Conservation (phyloP, 2,329 filamentous ascomycete genomes). For the Pseudopyricularia cyperi region DNA sequence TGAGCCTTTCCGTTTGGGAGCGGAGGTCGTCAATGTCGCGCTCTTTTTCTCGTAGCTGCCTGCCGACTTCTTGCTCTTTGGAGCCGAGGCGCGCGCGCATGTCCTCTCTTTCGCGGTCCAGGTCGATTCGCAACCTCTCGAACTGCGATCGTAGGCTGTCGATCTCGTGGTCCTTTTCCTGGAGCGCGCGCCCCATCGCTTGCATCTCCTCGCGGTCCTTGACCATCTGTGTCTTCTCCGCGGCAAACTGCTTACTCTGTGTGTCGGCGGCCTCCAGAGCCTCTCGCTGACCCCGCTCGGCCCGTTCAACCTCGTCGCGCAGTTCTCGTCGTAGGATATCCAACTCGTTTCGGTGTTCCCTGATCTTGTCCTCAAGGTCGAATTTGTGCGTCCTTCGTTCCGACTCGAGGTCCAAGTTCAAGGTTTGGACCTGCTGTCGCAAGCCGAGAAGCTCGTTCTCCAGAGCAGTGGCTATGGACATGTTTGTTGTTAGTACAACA, state of each 20-base stretch:
- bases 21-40: slow-evolving; percentile 37
- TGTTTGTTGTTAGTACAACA: not conserved
- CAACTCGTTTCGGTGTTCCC: slow-evolving; percentile 40
- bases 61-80: slow-evolving; percentile 37
- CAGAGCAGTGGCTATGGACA: slow-evolving; percentile 18
- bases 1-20: slow-evolving; percentile 30
- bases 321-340: slow-evolving; percentile 38
- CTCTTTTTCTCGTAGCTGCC: slow-evolving; percentile 37
- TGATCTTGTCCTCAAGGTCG: slow-evolving; percentile 39
- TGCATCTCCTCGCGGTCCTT: slow-evolving; percentile 56
- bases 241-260: slow-evolving; percentile 50
- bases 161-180: slow-evolving; percentile 27
- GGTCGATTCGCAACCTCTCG: not conserved
- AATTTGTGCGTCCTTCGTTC: slow-evolving; percentile 31
- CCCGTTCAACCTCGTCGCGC: slow-evolving; percentile 40
- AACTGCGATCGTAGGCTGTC: not conserved
- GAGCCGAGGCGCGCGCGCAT: slow-evolving; percentile 38
- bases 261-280: slow-evolving; percentile 53
- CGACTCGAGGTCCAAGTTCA: slow-evolving; percentile 25
- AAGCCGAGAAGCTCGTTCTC: slow-evolving; percentile 49
- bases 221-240: slow-evolving; percentile 42
- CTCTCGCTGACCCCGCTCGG: slow-evolving; percentile 51
- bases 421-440: slow-evolving; percentile 30
- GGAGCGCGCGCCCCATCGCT: slow-evolving; percentile 34
- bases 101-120: slow-evolving; percentile 49